Evolutionary conservation across 129 eudicot genomes (phyloP).

Genomic region (Tanacetum coccineum): DNA sequence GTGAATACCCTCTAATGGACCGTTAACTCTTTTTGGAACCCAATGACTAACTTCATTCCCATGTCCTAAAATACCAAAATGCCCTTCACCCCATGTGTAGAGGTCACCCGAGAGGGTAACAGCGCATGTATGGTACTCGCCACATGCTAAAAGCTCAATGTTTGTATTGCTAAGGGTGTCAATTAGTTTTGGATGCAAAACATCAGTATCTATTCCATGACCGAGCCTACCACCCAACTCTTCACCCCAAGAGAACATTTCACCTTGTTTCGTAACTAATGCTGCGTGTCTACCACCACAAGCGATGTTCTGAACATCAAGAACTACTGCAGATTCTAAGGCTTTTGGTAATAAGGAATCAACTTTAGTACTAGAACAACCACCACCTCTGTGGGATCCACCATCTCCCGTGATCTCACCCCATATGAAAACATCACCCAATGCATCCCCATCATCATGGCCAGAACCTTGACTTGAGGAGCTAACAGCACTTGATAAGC

Average conservation of each 20-base stretch:
- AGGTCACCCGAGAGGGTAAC: constrained; percentile 81
- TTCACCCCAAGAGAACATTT: constrained; percentile 93
- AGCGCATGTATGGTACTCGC: constrained; percentile 89
- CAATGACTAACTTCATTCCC: constrained; percentile 73
- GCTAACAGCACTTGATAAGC: constrained; percentile 90
- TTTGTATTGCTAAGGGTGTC: constrained; percentile 53
- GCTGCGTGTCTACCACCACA: constrained; percentile 82
- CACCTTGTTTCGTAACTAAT: constrained; percentile 85
- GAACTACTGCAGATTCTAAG: constrained; percentile 75
- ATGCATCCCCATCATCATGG: constrained; percentile 68
- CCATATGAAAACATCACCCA: constrained; percentile 93
- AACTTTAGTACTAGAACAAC: constrained; percentile 33
- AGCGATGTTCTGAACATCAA: constrained; percentile 68
- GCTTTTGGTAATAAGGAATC: constrained; percentile 74
- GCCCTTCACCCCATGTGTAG: constrained; percentile 93
- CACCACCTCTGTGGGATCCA: constrained; percentile 41
- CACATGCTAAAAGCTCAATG: constrained; percentile 78
- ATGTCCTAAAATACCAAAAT: constrained; percentile 75
- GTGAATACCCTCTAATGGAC: constrained; percentile 64
- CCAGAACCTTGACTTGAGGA: constrained; percentile 92
- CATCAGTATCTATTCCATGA: constrained; percentile 72
- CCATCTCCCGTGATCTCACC: constrained; percentile 81
- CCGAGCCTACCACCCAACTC: constrained; percentile 87
- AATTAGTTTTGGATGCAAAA: constrained; percentile 69
- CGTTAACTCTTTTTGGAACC: constrained; percentile 77